Base-by-base conservation (phyloP, 2,329 filamentous ascomycete species). In the Beauveria medogensis region DNA sequence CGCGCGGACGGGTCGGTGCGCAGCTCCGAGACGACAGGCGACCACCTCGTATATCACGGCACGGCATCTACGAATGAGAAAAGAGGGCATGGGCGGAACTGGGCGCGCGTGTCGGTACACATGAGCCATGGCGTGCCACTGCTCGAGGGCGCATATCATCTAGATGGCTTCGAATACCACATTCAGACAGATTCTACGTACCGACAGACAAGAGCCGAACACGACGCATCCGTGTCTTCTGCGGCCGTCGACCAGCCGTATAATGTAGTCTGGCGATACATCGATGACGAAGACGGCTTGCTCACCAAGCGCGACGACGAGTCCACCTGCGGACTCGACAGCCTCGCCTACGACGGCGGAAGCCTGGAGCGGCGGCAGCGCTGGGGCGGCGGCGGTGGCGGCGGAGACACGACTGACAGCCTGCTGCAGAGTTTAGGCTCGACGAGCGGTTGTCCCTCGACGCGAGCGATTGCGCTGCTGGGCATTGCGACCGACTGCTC, bases 401-500 rank as follows among this genome's bases (percentile, higher is more conserved):
- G 56, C 14, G 50, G 57, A 44, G 55, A 58, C 18, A 58, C 55
- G 12, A 62, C 62, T 1, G 12, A 48, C 6, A 57, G 57, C 24
- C 47, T 61, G 34, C 34, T 61, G 24, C 61, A 52, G 34, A 55
- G 34, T 14, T 92, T 96, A 68, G 92, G 92, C 41, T 86, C 82
- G 59, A 90, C 88, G 0, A 69, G 75, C 5, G 92, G 92, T 54
- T 97, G 92, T 69, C 91, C 91, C 7, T 84, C 80, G 1, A 89
- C 89, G 5, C 83, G 90, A 63, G 90, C 88, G 71, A 90, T 96
- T 34, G 92, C 92, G 1, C 79, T 96, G 47, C 82, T 97, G n/a
- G 92, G 92, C n/a, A 83, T 96, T 24, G 91, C 91, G 5, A 91
- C 90, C 0, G 92, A 97, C 72, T 97, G 92, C 75, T 87, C 84